Conservation (phyloP, 2,329 filamentous ascomycete species). For the Botrytis hyacinthi region DNA sequence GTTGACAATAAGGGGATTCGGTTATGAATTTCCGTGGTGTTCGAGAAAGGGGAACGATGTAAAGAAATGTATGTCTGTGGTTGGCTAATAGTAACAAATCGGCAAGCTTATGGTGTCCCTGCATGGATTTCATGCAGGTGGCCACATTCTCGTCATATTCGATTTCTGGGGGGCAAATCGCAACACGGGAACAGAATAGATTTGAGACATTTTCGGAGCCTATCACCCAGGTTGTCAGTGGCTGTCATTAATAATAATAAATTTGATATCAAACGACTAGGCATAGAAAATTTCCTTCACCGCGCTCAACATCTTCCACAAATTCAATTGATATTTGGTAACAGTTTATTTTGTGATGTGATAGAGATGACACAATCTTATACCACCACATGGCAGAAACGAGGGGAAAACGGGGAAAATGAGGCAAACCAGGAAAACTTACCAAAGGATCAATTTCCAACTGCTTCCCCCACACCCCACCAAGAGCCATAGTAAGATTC, state of each 20-base stretch:
- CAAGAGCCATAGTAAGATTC: neutral
- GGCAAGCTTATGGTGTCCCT: constrained; percentile 17
- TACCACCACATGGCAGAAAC: neutral
- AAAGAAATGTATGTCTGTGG: neutral
- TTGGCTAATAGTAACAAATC: constrained; percentile 15
- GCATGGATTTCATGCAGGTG: constrained; percentile 19
- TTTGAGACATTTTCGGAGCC: constrained; percentile 17
- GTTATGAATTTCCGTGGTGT: neutral
- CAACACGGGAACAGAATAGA: neutral
- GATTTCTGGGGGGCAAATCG: neutral
- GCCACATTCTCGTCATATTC: constrained; percentile 11
- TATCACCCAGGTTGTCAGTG: constrained; percentile 18
- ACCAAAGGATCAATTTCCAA: neutral
- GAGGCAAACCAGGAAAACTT: neutral
- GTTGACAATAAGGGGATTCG: neutral
- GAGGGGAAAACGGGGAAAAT: neutral
- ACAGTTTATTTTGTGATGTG: neutral
- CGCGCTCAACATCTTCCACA: neutral
- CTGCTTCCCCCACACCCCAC: neutral
- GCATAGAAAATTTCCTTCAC: neutral
- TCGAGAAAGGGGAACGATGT: neutral
- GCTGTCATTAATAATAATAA: constrained; percentile 16
- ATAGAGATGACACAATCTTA: neutral
- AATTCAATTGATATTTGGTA: neutral
- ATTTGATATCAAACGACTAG: constrained; percentile 6